Conservation (phyloP, 2,329 filamentous ascomycete genomes). For the Dichotomopilus funicola region DNA sequence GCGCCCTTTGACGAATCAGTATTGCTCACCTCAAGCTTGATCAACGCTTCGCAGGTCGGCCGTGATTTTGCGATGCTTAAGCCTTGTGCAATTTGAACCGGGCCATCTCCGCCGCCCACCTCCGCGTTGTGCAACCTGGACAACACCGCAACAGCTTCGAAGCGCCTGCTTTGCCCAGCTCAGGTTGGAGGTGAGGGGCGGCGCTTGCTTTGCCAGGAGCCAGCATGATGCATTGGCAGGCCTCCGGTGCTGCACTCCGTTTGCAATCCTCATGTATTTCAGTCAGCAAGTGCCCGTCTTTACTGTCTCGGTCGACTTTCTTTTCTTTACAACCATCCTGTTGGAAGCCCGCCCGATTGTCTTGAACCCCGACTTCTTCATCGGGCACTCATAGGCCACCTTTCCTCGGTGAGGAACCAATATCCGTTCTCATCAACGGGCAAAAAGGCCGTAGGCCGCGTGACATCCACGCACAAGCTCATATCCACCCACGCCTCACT, state of each 20-base stretch:
- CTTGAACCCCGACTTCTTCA: too few species aligned
- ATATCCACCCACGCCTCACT: neutral
- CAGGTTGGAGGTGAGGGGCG: neutral
- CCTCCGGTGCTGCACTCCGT: neutral
- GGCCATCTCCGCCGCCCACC: neutral
- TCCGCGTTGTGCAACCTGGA: constrained; percentile 13
- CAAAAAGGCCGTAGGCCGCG: neutral
- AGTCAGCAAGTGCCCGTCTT: constrained; percentile 6
- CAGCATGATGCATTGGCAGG: too few species aligned
- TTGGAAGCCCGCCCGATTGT: too few species aligned
- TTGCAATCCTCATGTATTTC: constrained; percentile 14
- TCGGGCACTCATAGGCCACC: neutral
- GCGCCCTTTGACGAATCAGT: constrained; percentile 13
- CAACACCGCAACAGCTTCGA: constrained; percentile 10
- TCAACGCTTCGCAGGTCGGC: neutral
- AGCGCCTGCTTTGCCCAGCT: constrained; percentile 2
- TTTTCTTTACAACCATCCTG: neutral
- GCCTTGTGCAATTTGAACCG: neutral
- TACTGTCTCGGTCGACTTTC: constrained; percentile 3
- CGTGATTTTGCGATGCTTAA: neutral
- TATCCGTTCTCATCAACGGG: neutral
- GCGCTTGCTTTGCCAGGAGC: too few species aligned
- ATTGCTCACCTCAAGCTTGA: neutral
- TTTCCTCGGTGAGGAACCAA: constrained; percentile 4
- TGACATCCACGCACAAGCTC: neutral